Evolutionary conservation across 371 early-diverging fungal genomes (phyloP), one percentile per base, ranked within the genome.

Genomic region (Batkoa obscura): DNA sequence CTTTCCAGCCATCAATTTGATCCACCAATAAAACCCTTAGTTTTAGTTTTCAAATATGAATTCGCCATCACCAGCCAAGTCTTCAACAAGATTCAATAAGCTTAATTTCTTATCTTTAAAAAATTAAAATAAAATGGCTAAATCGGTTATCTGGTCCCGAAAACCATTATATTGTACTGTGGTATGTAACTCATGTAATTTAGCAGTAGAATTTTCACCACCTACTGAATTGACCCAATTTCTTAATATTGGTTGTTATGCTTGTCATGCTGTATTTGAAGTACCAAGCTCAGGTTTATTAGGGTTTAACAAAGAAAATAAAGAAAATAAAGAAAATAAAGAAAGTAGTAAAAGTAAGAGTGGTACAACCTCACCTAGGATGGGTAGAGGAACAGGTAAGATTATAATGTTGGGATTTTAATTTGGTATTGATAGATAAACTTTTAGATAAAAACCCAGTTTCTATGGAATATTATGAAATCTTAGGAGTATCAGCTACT

Each of bases 401-500:
- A 3, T 36, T 52, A 37, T 36, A 2, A 31, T 17, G 4, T 52
- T 41, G 2, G 38, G 2, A 3, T 31, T 31, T 36, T 36, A 52
- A 23, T 36, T 37, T 36, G 2, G 6, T 2, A 41, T 5, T 37
- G 38, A 37, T 30, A n/a, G n/a, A n/a, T 17, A 5, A 43, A 12
- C n/a, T 45, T 15, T 2, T 64, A 80, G 86, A 84, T 64, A 77
- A 80, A 31, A 78, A 75, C 37, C 86, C 86, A 5, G 50, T 76
- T 3, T 84, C 85, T n/a, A 76, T 76, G 38, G 83, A 89, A 64
- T 72, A 84, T 66, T 89, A 97, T 64, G 92, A 93, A 57, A 62
- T 89, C 41, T 76, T 99, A 12, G 89, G 82, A 15, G 84, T 98
- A n/a, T 48, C 73, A 6, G 67, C 79, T 3, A 69, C 74, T 10